A percentile compares a stretch with the other conserved stretches of the same genome.
These are phyloP conservation scores for Stemphylium beticola DNA, from an alignment of 2,329 filamentous ascomycete species.

Conservation along the genomic window DNA sequence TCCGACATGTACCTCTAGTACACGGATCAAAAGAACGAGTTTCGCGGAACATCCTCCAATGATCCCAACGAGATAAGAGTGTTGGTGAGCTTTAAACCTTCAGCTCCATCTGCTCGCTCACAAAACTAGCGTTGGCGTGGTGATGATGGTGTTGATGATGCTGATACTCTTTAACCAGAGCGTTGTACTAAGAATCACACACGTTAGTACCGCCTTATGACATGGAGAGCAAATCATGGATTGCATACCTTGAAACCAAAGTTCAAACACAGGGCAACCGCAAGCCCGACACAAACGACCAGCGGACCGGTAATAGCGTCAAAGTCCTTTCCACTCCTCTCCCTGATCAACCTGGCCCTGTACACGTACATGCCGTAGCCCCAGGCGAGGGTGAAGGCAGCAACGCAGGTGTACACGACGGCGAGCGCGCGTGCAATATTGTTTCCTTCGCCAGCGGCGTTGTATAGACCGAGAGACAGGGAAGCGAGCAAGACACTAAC, in stretches of 20 bases:
- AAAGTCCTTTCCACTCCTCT: slow-evolving; percentile 89
- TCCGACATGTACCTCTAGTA: too few relatives aligned
- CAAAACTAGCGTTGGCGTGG: slow-evolving; percentile 8
- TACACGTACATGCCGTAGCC: slow-evolving; percentile 83
- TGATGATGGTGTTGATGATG: slow-evolving; percentile 13
- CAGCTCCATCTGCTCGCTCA: slow-evolving; percentile 26
- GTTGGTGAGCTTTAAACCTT: slow-evolving; percentile 11
- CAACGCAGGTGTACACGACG: slow-evolving; percentile 81
- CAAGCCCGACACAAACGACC: slow-evolving; percentile 79
- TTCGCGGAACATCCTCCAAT: too few relatives aligned
- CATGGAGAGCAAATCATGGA: not conserved
- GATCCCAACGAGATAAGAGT: too few relatives aligned
- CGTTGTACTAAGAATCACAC: slow-evolving; percentile 26
- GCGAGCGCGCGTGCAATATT: slow-evolving; percentile 78
- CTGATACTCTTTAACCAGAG: slow-evolving; percentile 18
- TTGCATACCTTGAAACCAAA: slow-evolving; percentile 78
- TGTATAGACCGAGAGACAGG: slow-evolving; percentile 83
- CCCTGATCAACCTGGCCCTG: slow-evolving; percentile 77
- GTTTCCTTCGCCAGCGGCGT: slow-evolving; percentile 78
- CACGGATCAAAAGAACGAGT: too few relatives aligned
- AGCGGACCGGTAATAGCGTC: slow-evolving; percentile 87
- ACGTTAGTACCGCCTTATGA: slow-evolving; percentile 3
- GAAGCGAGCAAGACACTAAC: slow-evolving; percentile 86
- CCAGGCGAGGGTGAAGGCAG: slow-evolving; percentile 84
- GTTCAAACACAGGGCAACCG: slow-evolving; percentile 80